Evolutionary conservation across 148 eudicot species (phyloP), one percentile per base, ranked within the genome.

Genomic region (Rhododendron molle): DNA sequence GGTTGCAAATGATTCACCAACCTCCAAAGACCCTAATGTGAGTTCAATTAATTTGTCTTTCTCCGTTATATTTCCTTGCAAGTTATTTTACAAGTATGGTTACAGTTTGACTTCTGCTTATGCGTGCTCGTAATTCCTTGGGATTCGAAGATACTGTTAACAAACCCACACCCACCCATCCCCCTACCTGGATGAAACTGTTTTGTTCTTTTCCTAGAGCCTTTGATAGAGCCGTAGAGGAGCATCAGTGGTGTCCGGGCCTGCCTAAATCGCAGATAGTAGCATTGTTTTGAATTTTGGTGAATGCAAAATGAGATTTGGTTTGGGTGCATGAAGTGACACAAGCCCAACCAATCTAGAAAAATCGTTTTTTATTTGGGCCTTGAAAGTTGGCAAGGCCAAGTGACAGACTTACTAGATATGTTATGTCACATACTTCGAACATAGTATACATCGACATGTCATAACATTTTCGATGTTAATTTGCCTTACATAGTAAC

Each of bases 1-100:
- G 34, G 87, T 87, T 85, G 85, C 87, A 67, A 90, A 89, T 86
- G 98, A 93, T 86, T 80, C 88, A 56, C 78, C 88, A 58, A 81
- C 76, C 74, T 83, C 86, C 44, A 93, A 88, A 88, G 95, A 92
- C 62, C 86, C 89, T 36, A 85, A 81, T 91, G 93, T 93, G 47
- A 60, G 86, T 65, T 69, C 36, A 52, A 28, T 72, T 46, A 58
- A 11, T 14, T 52, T 81, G 18, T 26, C 10, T 2, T 80, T 38
- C 30, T 34, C 16, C 21, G 1, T 15, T 6, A 32, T 43, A 26
- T 67, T 49, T 47, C 73, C 8, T 20, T 85, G 83, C n/a, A 85
- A 78, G 56, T 46, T 78, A 11, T 78, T 10, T 78, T 78, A 47
- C 36, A 4, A 47, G 36, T 78, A 26, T 47, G 16, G 32, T 47